Evolutionary conservation across 2,329 filamentous ascomycete species (phyloP), one percentile per base, ranked within the genome.

Genomic region (Arthrobotrys sphaeroides): DNA sequence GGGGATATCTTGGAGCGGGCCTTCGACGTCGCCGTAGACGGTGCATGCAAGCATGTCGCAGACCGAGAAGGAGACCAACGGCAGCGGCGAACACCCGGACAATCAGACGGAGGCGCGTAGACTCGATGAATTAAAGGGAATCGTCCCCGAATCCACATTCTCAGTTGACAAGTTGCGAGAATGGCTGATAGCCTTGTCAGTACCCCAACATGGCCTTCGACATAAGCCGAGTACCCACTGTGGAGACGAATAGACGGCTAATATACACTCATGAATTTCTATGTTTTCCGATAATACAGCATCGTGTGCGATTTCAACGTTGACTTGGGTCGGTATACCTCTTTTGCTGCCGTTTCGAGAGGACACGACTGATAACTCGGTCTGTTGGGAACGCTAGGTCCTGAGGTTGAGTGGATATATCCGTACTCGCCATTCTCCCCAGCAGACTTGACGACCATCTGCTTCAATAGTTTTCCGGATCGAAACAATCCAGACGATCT

Each of bases 221-320:
- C 7, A 61, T 20, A 33, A 12, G n/a, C 16, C 10, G 31, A 26
- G n/a, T 12, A 7, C 9, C 13, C n/a, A n/a, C 18, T 69, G 2
- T 49, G n/a, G 12, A 33, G 26, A 31, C 24, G 40, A 43, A 55
- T 53, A 51, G 65, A 9, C n/a, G 16, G 18, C 49, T 66, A 59
- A 62, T 47, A n/a, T n/a, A n/a, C n/a, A n/a, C n/a, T n/a, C n/a
- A n/a, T n/a, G n/a, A n/a, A n/a, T 13, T 62, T 62, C 3, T 36
- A 22, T 20, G 28, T 28, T 31, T 40, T 18, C 20, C n/a, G n/a
- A 13, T 18, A 45, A 49, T 66, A 24, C 36, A 80, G 79, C 67
- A 72, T 80, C 47, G 78, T 80, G 38, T 80, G 79, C 47, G 79
- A 80, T 55, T 80, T 80, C 77, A 80, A 80, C 74, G 78, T 80